Evolutionary conservation across 2,329 filamentous ascomycete species (phyloP).

Genomic region (Ophiocordyceps unilateralis): DNA sequence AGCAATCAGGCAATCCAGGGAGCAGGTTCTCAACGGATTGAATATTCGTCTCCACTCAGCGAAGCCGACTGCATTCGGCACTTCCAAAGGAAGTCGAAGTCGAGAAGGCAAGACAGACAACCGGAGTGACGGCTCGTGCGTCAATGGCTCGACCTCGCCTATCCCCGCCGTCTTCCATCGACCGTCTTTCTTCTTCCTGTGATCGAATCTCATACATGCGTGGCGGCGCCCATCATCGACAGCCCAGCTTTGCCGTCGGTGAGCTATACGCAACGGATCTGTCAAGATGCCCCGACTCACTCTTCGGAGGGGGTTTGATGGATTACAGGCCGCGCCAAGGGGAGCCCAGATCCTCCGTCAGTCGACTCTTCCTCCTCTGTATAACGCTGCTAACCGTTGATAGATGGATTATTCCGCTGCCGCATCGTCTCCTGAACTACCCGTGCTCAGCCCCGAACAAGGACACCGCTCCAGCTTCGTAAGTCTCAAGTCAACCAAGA

Average conservation of each 20-base stretch:
- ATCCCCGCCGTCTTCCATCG: conserved; percentile 26
- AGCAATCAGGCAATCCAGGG: not conserved
- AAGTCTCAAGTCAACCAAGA: not conserved
- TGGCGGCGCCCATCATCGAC: not conserved
- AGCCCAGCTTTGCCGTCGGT: not conserved
- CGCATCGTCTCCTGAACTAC: not conserved
- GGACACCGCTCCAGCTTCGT: not conserved
- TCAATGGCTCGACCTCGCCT: conserved; percentile 22
- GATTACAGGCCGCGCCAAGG: not conserved
- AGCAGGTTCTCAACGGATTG: conserved; percentile 3
- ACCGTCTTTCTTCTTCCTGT: conserved; percentile 5
- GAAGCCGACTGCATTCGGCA: not conserved
- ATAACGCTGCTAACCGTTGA: not conserved
- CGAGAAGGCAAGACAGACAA: not conserved
- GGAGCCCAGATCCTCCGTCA: conserved; percentile 1
- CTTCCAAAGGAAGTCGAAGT: not conserved
- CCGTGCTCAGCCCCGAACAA: not conserved
- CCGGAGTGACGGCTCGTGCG: not conserved
- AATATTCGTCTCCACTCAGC: not conserved
- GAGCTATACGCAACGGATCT: not conserved
- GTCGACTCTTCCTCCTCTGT: not conserved
- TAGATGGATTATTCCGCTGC: not conserved
- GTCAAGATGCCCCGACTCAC: not conserved
- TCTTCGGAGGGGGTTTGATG: not conserved
- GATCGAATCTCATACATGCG: not conserved